These are phyloP conservation scores for Cudoniella acicularis DNA, from an alignment of 495 filamentous ascomycete species.

Conservation along the genomic window DNA sequence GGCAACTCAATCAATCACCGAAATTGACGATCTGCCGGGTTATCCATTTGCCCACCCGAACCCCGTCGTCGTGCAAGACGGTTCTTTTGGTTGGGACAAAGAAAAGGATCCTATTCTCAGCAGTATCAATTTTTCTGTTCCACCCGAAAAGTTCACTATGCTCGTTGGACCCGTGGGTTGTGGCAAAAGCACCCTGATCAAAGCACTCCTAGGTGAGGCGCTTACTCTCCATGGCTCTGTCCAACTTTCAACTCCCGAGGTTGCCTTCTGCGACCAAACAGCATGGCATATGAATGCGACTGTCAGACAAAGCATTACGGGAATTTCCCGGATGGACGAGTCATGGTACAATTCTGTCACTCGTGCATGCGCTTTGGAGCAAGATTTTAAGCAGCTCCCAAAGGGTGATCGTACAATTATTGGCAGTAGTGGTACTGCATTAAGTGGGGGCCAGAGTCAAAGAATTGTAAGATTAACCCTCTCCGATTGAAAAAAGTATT, in stretches of 20 bases:
- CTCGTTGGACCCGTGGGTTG: conserved; percentile 54
- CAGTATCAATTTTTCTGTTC: no score
- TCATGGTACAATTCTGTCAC: conserved; percentile 17
- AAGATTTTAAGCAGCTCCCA: conserved; percentile 39
- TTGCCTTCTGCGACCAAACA: conserved; percentile 29
- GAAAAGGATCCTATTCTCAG: no score
- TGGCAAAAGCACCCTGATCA: conserved; percentile 53
- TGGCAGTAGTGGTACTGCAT: conserved; percentile 52
- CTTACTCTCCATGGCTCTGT: conserved; percentile 27
- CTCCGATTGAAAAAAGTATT: neutral
- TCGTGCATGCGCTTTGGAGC: conserved; percentile 27
- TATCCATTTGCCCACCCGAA: no score
- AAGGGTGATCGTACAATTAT: conserved; percentile 46
- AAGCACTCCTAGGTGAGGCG: conserved; percentile 37
- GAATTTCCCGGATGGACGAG: conserved; percentile 1
- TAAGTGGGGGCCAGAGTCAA: conserved; percentile 56
- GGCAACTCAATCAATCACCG: no score
- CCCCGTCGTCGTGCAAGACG: no score
- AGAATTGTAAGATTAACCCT: conserved; percentile 32
- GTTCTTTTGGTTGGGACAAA: no score
- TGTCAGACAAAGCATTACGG: conserved; percentile 31
- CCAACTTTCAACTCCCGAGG: neutral
- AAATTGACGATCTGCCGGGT: no score
- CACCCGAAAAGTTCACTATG: no score
- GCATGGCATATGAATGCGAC: conserved; percentile 36